Evolutionary conservation across 768 basidiomycete species (phyloP).

Genomic region (Leccinellum albellum): DNA sequence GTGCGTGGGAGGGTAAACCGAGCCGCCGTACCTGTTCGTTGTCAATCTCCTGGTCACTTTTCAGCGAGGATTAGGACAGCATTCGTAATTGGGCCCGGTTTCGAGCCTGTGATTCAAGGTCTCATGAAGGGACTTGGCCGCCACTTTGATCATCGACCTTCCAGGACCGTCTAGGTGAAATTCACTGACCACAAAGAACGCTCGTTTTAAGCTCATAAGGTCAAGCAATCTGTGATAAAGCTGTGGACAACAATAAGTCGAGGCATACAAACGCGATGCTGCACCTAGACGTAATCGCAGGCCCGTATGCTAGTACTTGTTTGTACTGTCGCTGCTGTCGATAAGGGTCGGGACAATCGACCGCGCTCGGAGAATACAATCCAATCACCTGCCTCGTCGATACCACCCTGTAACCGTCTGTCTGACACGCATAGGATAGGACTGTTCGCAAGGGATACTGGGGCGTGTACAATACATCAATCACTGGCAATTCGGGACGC

Average conservation of each 20-base stretch:
- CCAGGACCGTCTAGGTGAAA: background rate
- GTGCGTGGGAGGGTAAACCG: background rate
- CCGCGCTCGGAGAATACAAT: background rate
- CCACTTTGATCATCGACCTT: background rate
- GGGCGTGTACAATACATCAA: background rate
- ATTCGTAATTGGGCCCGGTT: background rate
- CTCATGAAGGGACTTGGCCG: background rate
- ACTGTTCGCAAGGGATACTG: background rate
- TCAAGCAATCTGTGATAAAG: background rate
- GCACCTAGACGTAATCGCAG: background rate
- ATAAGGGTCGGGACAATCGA: background rate
- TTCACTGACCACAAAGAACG: background rate
- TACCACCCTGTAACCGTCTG: background rate
- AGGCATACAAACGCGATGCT: background rate
- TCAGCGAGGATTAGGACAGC: background rate
- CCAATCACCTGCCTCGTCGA: background rate
- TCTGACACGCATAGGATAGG: background rate
- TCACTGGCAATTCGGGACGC: background rate
- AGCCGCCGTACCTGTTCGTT: background rate
- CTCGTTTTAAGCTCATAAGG: background rate
- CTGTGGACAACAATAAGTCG: background rate
- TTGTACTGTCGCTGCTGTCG: background rate
- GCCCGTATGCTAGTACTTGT: background rate
- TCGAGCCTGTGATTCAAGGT: background rate
- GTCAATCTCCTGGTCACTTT: background rate